Conservation (phyloP, 129 eudicot genomes). For the Kitagawia praeruptora region DNA sequence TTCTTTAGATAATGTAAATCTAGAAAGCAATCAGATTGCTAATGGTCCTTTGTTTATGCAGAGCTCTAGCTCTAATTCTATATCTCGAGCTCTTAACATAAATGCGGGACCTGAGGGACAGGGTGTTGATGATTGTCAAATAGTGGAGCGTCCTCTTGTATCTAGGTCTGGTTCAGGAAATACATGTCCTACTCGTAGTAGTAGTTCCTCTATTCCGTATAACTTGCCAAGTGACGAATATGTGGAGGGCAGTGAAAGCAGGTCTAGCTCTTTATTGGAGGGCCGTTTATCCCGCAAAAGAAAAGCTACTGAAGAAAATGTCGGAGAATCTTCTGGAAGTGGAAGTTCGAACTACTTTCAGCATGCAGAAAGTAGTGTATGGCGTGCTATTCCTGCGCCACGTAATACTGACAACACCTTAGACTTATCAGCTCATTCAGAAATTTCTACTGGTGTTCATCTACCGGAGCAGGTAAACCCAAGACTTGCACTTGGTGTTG, state of each 20-base stretch:
- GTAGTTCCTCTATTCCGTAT: slow-evolving; percentile 36
- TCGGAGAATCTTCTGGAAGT: slow-evolving; percentile 61
- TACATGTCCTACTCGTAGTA: slow-evolving; percentile 19
- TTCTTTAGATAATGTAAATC: slow-evolving; percentile 35
- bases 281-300: slow-evolving; percentile 55
- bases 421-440: slow-evolving; percentile 18
- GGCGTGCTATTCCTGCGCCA: slow-evolving; percentile 35
- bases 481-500: slow-evolving; percentile 46
- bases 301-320: slow-evolving; percentile 53
- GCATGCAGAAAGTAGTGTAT: slow-evolving; percentile 30
- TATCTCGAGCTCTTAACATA: slow-evolving; percentile 30
- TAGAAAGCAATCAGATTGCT: slow-evolving; percentile 24
- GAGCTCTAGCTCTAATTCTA: slow-evolving; percentile 20
- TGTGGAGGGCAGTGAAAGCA: slow-evolving; percentile 20
- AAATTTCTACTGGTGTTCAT: slow-evolving; percentile 13
- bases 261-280: slow-evolving; percentile 34
- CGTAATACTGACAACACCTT: slow-evolving; percentile 15
- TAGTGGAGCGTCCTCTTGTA: slow-evolving; percentile 24
- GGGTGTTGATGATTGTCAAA: slow-evolving; percentile 24
- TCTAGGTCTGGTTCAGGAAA: slow-evolving; percentile 25
- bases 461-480: slow-evolving; percentile 34
- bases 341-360: slow-evolving; percentile 42
- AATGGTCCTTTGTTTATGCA: slow-evolving; percentile 27
- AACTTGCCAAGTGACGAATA: slow-evolving; percentile 17
- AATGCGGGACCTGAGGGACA: slow-evolving; percentile 27